phyloP scores from a whole-genome alignment of 306 rosid species.

The Heteromeles arbutifolia region DNA sequence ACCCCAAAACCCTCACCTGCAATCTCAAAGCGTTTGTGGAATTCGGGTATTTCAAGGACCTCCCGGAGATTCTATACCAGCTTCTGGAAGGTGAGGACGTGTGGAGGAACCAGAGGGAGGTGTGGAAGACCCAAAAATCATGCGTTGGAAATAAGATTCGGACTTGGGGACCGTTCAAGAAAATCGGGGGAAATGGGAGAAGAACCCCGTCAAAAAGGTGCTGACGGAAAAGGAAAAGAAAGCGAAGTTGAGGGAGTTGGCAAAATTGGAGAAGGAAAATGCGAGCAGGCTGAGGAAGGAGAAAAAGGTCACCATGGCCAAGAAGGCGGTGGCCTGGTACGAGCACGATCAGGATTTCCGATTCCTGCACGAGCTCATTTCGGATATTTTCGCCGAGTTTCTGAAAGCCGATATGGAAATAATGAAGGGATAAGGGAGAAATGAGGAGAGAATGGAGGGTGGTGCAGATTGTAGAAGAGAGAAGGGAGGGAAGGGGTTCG shows the following conservation, averaged over 20 bases:
- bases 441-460: no score
- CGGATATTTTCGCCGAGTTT: conserved; percentile 47
- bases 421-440: no score
- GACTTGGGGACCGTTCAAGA: no score
- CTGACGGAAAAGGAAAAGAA: background rate
- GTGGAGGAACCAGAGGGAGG: conserved; percentile 19
- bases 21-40: conserved; percentile 45
- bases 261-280: conserved; percentile 19
- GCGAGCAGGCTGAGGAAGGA: conserved; percentile 34
- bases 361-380: conserved; percentile 35
- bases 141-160: background rate
- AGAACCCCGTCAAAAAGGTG: background rate
- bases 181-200: no score
- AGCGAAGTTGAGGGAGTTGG: background rate
- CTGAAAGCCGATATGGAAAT: conserved; percentile 45
- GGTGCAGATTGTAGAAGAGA: no score
- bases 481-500: no score
- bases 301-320: conserved; percentile 41
- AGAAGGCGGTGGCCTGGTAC: conserved; percentile 41
- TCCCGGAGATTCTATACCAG: conserved; percentile 62
- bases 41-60: conserved; percentile 68
- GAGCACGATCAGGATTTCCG: conserved; percentile 28
- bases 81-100: conserved; percentile 40
- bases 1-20: conserved; percentile 54
- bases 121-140: conserved; percentile 14